A percentile compares a stretch with the other conserved stretches of the same genome.
Evolutionary conservation across 1,284 basidiomycete species (phyloP).

Genomic region (Cutaneotrichosporon sp.): DNA sequence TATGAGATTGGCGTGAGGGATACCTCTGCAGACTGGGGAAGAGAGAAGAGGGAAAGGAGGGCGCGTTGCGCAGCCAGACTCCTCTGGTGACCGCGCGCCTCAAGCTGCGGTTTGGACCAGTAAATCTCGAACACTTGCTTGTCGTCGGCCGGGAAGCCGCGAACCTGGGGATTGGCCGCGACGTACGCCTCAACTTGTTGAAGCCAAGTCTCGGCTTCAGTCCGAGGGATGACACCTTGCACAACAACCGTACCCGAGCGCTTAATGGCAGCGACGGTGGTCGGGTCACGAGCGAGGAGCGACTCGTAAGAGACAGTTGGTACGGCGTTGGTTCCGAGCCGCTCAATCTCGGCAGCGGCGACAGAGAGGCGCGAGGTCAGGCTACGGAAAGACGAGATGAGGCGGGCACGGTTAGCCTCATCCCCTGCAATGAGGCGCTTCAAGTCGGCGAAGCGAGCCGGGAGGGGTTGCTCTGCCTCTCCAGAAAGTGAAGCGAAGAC

Average conservation of each 20-base stretch:
- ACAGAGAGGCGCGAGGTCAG: slow-evolving; percentile 59
- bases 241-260: slow-evolving; percentile 63
- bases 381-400: slow-evolving; percentile 61
- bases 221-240: slow-evolving; percentile 60
- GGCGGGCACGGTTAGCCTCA: slow-evolving; percentile 54
- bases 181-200: slow-evolving; percentile 61
- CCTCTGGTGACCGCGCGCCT: slow-evolving; percentile 71
- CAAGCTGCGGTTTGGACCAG: slow-evolving; percentile 63
- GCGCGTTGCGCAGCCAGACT: slow-evolving; percentile 60
- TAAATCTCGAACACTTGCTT: slow-evolving; percentile 73
- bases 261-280: slow-evolving; percentile 58
- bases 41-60: slow-evolving; percentile 64
- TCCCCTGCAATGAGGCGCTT: slow-evolving; percentile 59
- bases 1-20: slow-evolving; percentile 67
- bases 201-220: slow-evolving; percentile 66
- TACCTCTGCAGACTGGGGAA: slow-evolving; percentile 55
- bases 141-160: slow-evolving; percentile 66
- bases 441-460: slow-evolving; percentile 61
- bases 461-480: slow-evolving; percentile 55
- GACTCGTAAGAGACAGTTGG: slow-evolving; percentile 60
- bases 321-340: slow-evolving; percentile 56
- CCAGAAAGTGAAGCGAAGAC: slow-evolving; percentile 62
- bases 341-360: slow-evolving; percentile 57
- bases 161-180: slow-evolving; percentile 55
- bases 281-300: slow-evolving; percentile 55